These are phyloP conservation scores for Collybia mongolica DNA, from an alignment of 768 basidiomycete species.

Conservation along the genomic window DNA sequence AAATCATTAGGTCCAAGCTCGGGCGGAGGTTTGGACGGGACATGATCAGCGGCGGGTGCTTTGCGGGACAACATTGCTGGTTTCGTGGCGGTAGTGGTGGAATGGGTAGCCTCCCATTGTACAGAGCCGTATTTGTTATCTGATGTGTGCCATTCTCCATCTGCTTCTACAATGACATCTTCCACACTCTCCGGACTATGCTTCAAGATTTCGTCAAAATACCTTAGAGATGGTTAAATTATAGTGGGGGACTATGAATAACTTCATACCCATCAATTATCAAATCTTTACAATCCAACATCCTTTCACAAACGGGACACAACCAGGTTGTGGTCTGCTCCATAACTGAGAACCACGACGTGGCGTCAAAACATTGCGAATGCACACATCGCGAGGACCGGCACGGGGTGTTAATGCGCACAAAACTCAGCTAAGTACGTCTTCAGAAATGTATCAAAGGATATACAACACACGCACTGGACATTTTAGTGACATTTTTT, in stretches of 20 bases:
- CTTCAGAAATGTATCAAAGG: background rate
- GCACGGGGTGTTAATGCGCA: constrained; percentile 80
- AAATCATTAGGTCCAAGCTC: constrained; percentile 26
- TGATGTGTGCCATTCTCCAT: constrained; percentile 94
- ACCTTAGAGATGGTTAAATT: constrained; percentile 47
- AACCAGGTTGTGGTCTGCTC: constrained; percentile 95
- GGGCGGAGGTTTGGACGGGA: constrained; percentile 14
- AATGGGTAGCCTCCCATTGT: constrained; percentile 64
- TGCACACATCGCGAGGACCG: constrained; percentile 89
- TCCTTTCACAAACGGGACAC: constrained; percentile 90
- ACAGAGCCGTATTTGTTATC: constrained; percentile 83
- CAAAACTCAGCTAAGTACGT: constrained; percentile 70
- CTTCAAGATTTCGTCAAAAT: constrained; percentile 83
- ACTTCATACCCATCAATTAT: constrained; percentile 83
- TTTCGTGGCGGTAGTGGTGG: constrained; percentile 19
- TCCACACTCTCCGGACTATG: constrained; percentile 78
- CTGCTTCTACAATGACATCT: constrained; percentile 90
- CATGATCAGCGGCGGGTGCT: constrained; percentile 23
- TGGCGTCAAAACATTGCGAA: constrained; percentile 93
- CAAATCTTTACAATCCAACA: constrained; percentile 75
- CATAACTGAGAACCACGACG: constrained; percentile 93
- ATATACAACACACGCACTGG: constrained; percentile 59
- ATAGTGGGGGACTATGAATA: background rate
- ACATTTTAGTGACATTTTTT: constrained; percentile 91
- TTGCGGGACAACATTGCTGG: constrained; percentile 28